phyloP scores from a whole-genome alignment of 805 yeast species.

The Yamadazyma philogaea region DNA sequence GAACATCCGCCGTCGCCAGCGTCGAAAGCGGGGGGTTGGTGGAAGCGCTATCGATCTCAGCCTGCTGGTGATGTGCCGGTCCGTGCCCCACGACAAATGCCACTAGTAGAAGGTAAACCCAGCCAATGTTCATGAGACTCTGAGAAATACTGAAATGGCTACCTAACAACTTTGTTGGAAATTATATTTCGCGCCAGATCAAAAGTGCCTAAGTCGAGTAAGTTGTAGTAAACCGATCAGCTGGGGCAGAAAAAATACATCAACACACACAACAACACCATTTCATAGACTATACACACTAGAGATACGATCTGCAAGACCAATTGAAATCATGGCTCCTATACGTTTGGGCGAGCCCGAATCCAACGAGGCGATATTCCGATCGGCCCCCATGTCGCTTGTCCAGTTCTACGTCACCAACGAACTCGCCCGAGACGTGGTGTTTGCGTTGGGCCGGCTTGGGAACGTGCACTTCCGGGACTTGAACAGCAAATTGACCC shows the following conservation, averaged over 20 bases:
- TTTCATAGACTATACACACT: not conserved
- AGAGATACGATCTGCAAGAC: too few relatives aligned
- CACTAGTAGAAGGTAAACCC: not conserved
- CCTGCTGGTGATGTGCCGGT: not conserved
- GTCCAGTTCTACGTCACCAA: slow-evolving; percentile 48
- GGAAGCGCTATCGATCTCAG: not conserved
- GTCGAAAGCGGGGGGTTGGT: not conserved
- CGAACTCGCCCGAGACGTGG: slow-evolving; percentile 44
- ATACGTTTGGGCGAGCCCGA: slow-evolving; percentile 1
- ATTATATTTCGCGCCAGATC: not conserved
- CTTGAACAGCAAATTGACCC: slow-evolving; percentile 46
- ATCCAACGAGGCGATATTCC: slow-evolving; percentile 35
- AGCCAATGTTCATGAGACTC: not conserved
- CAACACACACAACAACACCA: not conserved
- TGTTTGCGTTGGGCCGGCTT: slow-evolving; percentile 33
- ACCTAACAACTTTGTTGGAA: not conserved
- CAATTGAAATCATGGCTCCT: not conserved
- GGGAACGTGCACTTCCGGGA: slow-evolving; percentile 45
- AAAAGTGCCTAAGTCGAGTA: not conserved
- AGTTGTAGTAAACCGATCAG: too few relatives aligned
- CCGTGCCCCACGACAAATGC: not conserved
- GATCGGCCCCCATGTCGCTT: slow-evolving; percentile 49
- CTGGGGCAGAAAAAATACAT: too few relatives aligned
- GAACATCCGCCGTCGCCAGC: not conserved
- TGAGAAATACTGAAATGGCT: not conserved